A percentile compares a stretch with the other conserved stretches of the same genome.
Evolutionary conservation across 805 yeast genomes (phyloP).

Genomic region (Metschnikowia anglica): DNA sequence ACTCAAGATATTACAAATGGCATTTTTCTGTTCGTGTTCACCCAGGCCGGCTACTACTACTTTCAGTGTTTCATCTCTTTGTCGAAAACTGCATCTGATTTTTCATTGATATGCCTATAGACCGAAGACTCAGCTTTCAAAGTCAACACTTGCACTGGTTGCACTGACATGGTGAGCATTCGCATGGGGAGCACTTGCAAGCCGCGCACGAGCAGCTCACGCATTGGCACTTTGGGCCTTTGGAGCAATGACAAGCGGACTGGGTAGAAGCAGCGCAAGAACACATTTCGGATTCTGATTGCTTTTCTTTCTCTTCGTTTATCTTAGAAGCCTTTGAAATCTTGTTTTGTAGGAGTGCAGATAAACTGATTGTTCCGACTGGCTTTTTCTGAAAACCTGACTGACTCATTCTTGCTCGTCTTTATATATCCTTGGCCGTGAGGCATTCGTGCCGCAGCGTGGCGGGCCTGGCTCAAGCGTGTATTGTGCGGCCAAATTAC

Average conservation of each 20-base stretch:
- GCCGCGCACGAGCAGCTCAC: background rate
- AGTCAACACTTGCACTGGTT: constrained; percentile 7
- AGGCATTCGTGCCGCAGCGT: background rate
- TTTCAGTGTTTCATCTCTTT: too few relatives aligned
- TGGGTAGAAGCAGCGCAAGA: constrained; percentile 3
- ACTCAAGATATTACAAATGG: too few relatives aligned
- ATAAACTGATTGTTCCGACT: background rate
- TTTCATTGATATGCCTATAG: too few relatives aligned
- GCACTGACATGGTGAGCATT: constrained; percentile 10
- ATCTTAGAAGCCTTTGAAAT: background rate
- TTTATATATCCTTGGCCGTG: background rate
- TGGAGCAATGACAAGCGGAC: background rate
- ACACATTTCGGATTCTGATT: background rate
- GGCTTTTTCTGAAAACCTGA: background rate
- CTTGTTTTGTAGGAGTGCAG: background rate
- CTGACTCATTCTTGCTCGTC: background rate
- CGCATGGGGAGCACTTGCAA: constrained; percentile 1
- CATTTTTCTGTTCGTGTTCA: too few relatives aligned
- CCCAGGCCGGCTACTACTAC: too few relatives aligned
- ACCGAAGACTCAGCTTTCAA: background rate
- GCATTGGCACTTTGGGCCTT: constrained; percentile 1
- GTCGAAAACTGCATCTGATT: too few relatives aligned
- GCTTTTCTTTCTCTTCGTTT: background rate
- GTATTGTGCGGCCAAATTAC: constrained; percentile 5
- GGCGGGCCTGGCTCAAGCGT: background rate